phyloP scores from a whole-genome alignment of 1,284 basidiomycete genomes.

The Coniferiporia sulphurascens region DNA sequence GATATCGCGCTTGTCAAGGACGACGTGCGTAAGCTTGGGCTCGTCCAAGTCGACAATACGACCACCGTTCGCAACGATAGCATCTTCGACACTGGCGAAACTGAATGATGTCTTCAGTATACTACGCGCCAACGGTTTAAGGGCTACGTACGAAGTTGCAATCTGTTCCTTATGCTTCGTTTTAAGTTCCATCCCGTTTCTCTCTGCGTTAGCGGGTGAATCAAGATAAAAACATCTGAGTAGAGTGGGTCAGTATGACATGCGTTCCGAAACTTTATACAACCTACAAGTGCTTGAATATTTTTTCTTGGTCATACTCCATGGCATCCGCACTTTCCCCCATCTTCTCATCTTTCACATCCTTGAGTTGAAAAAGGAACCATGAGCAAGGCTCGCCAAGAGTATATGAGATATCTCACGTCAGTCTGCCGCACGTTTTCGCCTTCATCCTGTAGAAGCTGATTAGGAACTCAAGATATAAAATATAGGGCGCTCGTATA shows the following conservation, averaged over 20 bases:
- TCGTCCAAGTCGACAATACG: slow-evolving; percentile 62
- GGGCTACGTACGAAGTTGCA: slow-evolving; percentile 41
- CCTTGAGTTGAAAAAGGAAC: slow-evolving; percentile 15
- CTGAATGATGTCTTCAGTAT: slow-evolving; percentile 34
- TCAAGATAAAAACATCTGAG: slow-evolving; percentile 84
- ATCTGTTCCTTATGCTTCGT: slow-evolving; percentile 51
- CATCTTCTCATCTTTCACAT: slow-evolving; percentile 45
- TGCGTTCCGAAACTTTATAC: not conserved
- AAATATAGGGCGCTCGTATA: not conserved
- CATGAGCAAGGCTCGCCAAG: slow-evolving; percentile 9
- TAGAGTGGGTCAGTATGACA: not conserved
- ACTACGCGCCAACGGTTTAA: not conserved
- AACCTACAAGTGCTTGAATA: slow-evolving; percentile 77
- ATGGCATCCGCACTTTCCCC: slow-evolving; percentile 60
- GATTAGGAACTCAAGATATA: too few species aligned
- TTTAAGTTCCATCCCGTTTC: slow-evolving; percentile 55
- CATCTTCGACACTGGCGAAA: slow-evolving; percentile 45
- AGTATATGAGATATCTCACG: not conserved
- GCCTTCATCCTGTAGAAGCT: slow-evolving; percentile 1
- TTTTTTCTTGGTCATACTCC: slow-evolving; percentile 70
- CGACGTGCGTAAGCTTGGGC: slow-evolving; percentile 77
- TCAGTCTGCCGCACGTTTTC: not conserved
- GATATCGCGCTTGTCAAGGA: slow-evolving; percentile 74
- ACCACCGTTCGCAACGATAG: slow-evolving; percentile 69
- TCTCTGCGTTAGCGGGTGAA: slow-evolving; percentile 63